Conservation (phyloP, 805 yeast species). For the Kazachstania kunashirensis region DNA sequence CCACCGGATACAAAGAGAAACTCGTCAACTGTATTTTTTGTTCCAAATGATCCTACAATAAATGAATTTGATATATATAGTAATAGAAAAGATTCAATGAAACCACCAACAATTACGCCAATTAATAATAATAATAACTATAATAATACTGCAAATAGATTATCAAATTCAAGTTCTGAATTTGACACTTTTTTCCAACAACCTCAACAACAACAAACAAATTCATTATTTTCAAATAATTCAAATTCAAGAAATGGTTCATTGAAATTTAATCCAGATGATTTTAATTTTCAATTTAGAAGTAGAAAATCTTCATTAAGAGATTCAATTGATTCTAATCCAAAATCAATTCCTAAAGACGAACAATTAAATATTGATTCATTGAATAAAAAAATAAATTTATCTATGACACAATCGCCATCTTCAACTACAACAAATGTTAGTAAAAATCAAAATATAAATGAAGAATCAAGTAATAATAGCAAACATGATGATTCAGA, state of each 20-base stretch:
- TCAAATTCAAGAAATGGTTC: slow-evolving; percentile 23
- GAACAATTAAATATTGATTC: too few relatives aligned
- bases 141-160: slow-evolving; percentile 6
- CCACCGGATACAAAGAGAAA: slow-evolving; percentile 1
- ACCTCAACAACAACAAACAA: not conserved
- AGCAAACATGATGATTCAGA: too few relatives aligned
- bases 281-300: slow-evolving; percentile 25
- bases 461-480: too few relatives aligned
- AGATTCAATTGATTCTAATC: slow-evolving; percentile 2
- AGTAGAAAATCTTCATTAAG: slow-evolving; percentile 27
- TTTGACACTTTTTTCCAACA: not conserved
- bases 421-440: too few relatives aligned
- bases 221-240: not conserved
- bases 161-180: slow-evolving; percentile 4
- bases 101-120: slow-evolving; percentile 3
- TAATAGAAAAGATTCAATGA: slow-evolving; percentile 1
- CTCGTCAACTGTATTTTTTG: slow-evolving; percentile 2
- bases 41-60: not conserved
- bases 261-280: slow-evolving; percentile 22
- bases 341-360: too few relatives aligned
- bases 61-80: slow-evolving; percentile 3
- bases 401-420: too few relatives aligned
- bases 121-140: slow-evolving; percentile 2
- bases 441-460: too few relatives aligned
- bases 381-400: too few relatives aligned